Evolutionary conservation across 208 protist genomes (phyloP).

Genomic region (Trypanosoma cruzi): DNA sequence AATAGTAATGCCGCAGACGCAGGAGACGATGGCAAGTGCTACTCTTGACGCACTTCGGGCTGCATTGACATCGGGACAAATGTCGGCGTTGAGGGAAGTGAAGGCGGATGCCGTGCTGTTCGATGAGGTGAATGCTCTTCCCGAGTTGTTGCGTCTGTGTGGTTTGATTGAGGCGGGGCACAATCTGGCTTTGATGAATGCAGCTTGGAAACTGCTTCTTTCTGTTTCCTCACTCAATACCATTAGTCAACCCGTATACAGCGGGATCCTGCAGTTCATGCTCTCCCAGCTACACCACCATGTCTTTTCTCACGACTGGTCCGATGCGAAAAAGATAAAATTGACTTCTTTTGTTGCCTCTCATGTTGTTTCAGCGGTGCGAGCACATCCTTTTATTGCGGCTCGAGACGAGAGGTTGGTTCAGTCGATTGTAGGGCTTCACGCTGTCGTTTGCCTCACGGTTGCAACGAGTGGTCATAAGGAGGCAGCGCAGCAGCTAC

Average conservation of each 20-base stretch:
- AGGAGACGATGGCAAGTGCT: not conserved
- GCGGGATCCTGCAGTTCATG: slow-evolving; percentile 46
- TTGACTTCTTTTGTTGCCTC: slow-evolving; percentile 75
- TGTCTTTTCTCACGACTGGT: slow-evolving; percentile 81
- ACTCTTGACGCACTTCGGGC: slow-evolving; percentile 16
- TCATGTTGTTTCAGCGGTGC: slow-evolving; percentile 54
- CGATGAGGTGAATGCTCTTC: slow-evolving; percentile 42
- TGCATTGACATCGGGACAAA: slow-evolving; percentile 11
- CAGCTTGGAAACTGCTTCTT: slow-evolving; percentile 71
- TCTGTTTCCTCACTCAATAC: slow-evolving; percentile 35
- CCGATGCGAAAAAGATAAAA: slow-evolving; percentile 47
- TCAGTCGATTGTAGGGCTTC: slow-evolving; percentile 38
- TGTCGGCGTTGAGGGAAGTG: slow-evolving; percentile 24
- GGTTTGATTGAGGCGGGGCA: slow-evolving; percentile 33
- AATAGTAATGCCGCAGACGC: slow-evolving; percentile 11
- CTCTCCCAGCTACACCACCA: slow-evolving; percentile 56
- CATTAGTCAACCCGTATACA: slow-evolving; percentile 29
- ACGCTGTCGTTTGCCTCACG: slow-evolving; percentile 49
- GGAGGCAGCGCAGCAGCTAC: slow-evolving; percentile 32
- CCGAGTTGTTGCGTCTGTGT: slow-evolving; percentile 43
- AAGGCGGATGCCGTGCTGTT: slow-evolving; percentile 24
- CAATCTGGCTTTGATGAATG: slow-evolving; percentile 57
- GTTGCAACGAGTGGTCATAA: slow-evolving; percentile 43
- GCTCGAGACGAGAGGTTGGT: slow-evolving; percentile 29
- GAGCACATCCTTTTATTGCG: slow-evolving; percentile 45